phyloP scores from a whole-genome alignment of 78 protist genomes.

The Neovahlkampfia damariscottae region DNA sequence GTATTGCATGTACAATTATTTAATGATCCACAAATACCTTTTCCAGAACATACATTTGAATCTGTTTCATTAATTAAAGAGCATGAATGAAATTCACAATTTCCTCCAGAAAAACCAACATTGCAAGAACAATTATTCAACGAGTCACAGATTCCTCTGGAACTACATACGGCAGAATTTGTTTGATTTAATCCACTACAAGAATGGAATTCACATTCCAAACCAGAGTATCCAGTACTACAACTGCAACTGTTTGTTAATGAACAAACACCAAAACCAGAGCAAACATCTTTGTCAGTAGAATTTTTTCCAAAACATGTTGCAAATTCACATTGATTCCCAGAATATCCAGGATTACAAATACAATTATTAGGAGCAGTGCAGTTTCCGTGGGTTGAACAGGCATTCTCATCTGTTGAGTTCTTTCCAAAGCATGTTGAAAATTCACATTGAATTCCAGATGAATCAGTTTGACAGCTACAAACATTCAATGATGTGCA shows the following conservation, averaged over 20 bases:
- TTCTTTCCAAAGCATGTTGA: neutral
- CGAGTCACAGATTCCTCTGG: neutral
- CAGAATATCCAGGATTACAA: neutral
- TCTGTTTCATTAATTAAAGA: neutral
- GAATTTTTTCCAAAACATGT: neutral
- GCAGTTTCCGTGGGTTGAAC: neutral
- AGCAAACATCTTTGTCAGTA: neutral
- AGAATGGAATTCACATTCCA: neutral
- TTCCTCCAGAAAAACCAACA: neutral
- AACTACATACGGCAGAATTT: neutral
- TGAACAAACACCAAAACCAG: neutral
- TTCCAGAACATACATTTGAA: conserved; percentile 3
- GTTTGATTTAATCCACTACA: neutral
- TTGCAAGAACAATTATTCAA: neutral
- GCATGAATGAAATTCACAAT: neutral
- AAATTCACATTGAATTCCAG: neutral
- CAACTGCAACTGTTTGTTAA: neutral
- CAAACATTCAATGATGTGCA: neutral
- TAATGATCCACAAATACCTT: neutral
- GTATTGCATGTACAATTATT: conserved; percentile 10
- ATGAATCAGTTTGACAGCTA: neutral
- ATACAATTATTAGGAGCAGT: neutral
- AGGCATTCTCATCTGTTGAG: neutral
- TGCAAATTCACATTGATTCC: neutral
- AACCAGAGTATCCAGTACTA: neutral